Conservation (phyloP, 768 basidiomycete genomes). For the Trametes punicea region DNA sequence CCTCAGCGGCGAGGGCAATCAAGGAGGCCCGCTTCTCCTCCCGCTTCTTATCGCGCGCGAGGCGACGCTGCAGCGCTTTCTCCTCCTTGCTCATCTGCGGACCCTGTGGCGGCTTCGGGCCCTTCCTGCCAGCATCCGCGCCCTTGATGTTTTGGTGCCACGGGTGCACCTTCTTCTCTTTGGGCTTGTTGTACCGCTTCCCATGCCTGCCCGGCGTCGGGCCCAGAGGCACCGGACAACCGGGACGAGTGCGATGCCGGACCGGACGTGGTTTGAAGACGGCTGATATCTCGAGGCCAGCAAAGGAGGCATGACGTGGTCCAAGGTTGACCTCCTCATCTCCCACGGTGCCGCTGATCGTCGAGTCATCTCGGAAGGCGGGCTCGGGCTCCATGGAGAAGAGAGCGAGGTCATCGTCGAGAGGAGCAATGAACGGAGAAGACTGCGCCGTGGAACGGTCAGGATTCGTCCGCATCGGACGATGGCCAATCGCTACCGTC, state of each 20-base stretch:
- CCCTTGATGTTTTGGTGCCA: constrained; percentile 20
- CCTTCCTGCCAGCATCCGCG: background rate
- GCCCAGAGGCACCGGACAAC: background rate
- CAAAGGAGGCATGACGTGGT: constrained; percentile 28
- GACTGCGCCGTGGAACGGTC: constrained; percentile 24
- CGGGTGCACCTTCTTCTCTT: constrained; percentile 24
- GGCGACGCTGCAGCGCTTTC: constrained; percentile 39
- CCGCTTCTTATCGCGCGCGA: constrained; percentile 48
- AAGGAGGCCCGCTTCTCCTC: constrained; percentile 40
- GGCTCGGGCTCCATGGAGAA: constrained; percentile 50
- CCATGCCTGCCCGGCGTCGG: constrained; percentile 21
- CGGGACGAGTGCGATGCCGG: constrained; percentile 41
- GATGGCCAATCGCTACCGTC: constrained; percentile 11
- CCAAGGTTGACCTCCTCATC: constrained; percentile 14
- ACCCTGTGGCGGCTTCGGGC: background rate
- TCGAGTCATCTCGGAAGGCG: constrained; percentile 32
- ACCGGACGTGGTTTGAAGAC: constrained; percentile 74
- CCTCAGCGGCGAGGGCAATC: constrained; percentile 20
- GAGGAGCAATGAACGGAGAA: constrained; percentile 22
- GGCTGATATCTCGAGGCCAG: constrained; percentile 64
- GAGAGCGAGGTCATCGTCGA: constrained; percentile 33
- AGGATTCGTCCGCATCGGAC: constrained; percentile 28
- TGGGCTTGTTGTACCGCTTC: constrained; percentile 25
- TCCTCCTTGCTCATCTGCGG: constrained; percentile 22
- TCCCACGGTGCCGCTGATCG: constrained; percentile 3